Conservation (phyloP, 2,329 filamentous ascomycete species). For the Sphaerulina populicola region DNA sequence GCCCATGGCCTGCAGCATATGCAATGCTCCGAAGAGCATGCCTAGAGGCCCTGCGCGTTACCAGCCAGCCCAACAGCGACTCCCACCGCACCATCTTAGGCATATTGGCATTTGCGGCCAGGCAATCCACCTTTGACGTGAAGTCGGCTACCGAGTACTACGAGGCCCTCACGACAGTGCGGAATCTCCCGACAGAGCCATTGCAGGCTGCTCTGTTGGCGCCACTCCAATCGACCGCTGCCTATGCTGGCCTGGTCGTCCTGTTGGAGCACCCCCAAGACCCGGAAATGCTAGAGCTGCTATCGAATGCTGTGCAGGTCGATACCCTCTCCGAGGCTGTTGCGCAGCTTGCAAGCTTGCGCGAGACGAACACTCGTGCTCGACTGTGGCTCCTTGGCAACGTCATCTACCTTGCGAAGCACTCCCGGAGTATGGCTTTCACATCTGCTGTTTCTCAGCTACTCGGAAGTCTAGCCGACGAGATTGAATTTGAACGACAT, state of each 20-base stretch:
- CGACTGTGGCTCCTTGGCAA: constrained; percentile 52
- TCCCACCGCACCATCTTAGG: constrained; percentile 22
- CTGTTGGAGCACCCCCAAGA: constrained; percentile 27
- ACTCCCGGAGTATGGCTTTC: constrained; percentile 36
- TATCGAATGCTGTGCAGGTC: constrained; percentile 23
- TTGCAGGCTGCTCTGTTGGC: constrained; percentile 29
- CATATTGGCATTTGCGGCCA: constrained; percentile 32
- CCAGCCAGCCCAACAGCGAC: constrained; percentile 17
- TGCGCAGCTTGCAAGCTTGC: background rate
- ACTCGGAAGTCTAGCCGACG: constrained; percentile 49
- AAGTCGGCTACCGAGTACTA: constrained; percentile 28
- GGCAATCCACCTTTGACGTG: constrained; percentile 23
- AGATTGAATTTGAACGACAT: constrained; percentile 45
- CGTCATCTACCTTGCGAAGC: constrained; percentile 42
- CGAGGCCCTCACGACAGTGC: constrained; percentile 24
- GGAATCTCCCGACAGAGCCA: constrained; percentile 19
- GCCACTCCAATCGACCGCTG: constrained; percentile 23
- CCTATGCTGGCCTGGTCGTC: constrained; percentile 26
- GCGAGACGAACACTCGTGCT: constrained; percentile 27
- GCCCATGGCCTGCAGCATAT: constrained; percentile 38
- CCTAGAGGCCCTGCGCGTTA: constrained; percentile 17
- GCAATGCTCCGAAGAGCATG: constrained; percentile 36
- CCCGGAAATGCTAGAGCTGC: constrained; percentile 21
- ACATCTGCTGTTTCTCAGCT: constrained; percentile 49
- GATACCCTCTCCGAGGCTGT: constrained; percentile 19